Evolutionary conservation across 768 basidiomycete genomes (phyloP).

Genomic region (Botryobasidium botryosum): DNA sequence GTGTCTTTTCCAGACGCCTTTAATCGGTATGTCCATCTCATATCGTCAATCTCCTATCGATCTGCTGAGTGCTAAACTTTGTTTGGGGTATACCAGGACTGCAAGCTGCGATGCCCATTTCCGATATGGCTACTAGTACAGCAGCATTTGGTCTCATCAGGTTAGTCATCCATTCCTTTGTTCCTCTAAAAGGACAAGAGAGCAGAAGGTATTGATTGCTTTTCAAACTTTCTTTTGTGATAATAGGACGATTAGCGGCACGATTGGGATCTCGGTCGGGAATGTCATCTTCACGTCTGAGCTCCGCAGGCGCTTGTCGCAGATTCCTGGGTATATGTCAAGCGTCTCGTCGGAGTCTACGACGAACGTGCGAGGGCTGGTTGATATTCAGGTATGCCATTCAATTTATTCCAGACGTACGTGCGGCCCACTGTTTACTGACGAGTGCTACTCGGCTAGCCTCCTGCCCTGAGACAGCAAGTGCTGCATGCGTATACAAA

Average conservation of each 20-base stretch:
- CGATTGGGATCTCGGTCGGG: constrained; percentile 17
- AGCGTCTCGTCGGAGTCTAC: not conserved
- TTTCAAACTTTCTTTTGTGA: too few species aligned
- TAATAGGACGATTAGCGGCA: constrained; percentile 11
- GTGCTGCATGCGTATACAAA: constrained; percentile 7
- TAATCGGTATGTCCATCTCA: constrained; percentile 8
- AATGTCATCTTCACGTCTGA: constrained; percentile 15
- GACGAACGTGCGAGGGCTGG: not conserved
- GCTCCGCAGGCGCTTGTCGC: constrained; percentile 7
- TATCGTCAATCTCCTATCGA: too few species aligned
- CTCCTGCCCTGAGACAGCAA: constrained; percentile 10
- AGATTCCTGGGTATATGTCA: constrained; percentile 11
- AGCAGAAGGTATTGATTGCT: not conserved
- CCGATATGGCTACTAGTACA: constrained; percentile 17
- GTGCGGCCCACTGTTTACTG: too few species aligned
- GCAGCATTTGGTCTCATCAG: constrained; percentile 20
- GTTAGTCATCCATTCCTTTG: too few species aligned
- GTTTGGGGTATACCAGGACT: constrained; percentile 10
- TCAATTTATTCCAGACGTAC: not conserved
- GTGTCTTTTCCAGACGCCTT: constrained; percentile 32
- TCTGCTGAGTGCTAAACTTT: not conserved
- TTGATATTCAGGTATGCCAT: not conserved
- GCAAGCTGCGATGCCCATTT: constrained; percentile 17
- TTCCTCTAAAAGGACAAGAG: constrained; percentile 13
- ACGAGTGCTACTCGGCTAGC: too few species aligned